phyloP scores from a whole-genome alignment of 441 rosid genomes.

The Viola pubescens region DNA sequence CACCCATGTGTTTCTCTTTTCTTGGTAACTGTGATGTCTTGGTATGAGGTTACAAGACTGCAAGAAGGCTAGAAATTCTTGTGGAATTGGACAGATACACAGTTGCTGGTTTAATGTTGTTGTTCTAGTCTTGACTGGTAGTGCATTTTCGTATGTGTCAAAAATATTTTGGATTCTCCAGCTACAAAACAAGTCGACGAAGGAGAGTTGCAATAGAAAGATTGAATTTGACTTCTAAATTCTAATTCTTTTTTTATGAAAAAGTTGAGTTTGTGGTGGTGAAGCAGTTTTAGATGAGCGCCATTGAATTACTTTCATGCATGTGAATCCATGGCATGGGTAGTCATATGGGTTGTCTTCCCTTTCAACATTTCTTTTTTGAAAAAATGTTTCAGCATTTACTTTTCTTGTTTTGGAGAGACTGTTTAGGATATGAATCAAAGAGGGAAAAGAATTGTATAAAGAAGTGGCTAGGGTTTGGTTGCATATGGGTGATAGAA shows the following conservation, averaged over 20 bases:
- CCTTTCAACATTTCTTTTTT: conserved; percentile 9
- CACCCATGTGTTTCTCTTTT: conserved; percentile 28
- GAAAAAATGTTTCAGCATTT: neutral
- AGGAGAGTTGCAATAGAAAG: conserved; percentile 17
- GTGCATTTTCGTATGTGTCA: conserved; percentile 26
- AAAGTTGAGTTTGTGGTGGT: conserved; percentile 24
- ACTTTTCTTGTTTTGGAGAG: conserved; percentile 7
- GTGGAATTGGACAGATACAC: conserved; percentile 36
- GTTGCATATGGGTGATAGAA: conserved; percentile 14
- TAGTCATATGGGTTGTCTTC: conserved; percentile 35
- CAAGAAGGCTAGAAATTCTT: conserved; percentile 35
- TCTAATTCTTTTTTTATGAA: neutral
- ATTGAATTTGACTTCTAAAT: conserved; percentile 9
- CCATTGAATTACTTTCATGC: conserved; percentile 16
- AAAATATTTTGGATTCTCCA: conserved; percentile 18
- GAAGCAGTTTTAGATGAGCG: conserved; percentile 21
- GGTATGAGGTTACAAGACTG: conserved; percentile 38
- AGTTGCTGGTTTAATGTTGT: conserved; percentile 49
- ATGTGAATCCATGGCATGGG: conserved; percentile 36
- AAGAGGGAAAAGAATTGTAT: conserved; percentile 14
- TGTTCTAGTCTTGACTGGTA: conserved; percentile 12
- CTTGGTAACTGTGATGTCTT: conserved; percentile 42
- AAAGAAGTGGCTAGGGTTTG: conserved; percentile 13
- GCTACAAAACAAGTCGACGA: conserved; percentile 15
- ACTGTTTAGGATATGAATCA: conserved; percentile 5